Evolutionary conservation across 1,284 basidiomycete genomes (phyloP).

Genomic region (Earliella scabrosa): DNA sequence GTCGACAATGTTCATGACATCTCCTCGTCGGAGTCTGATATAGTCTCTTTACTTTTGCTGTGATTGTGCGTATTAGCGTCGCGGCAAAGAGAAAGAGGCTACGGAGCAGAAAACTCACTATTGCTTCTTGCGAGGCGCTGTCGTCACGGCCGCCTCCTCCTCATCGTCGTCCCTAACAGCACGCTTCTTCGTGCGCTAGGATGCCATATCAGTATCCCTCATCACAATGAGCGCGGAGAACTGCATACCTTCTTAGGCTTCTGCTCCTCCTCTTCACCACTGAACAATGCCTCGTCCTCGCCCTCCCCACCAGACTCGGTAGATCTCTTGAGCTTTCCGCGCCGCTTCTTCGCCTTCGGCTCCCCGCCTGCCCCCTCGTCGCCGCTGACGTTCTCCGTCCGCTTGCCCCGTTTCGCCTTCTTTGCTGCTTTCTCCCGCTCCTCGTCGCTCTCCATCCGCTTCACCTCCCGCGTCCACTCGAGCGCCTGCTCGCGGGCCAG

Average conservation of each 20-base stretch:
- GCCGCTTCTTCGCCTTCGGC: slow-evolving; percentile 34
- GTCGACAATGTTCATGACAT: slow-evolving; percentile 42
- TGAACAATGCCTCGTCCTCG: slow-evolving; percentile 66
- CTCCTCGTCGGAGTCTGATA: slow-evolving; percentile 81
- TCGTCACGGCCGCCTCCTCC: slow-evolving; percentile 53
- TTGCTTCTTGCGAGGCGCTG: slow-evolving; percentile 67
- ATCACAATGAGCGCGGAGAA: background rate
- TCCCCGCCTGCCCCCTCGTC: slow-evolving; percentile 50
- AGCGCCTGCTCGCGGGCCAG: slow-evolving; percentile 79
- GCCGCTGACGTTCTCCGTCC: slow-evolving; percentile 51
- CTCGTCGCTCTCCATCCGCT: slow-evolving; percentile 70
- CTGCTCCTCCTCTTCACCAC: slow-evolving; percentile 68
- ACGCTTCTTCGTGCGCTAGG: slow-evolving; percentile 68
- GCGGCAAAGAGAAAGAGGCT: slow-evolving; percentile 1
- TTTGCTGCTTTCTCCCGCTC: slow-evolving; percentile 71
- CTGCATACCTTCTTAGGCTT: slow-evolving; percentile 61
- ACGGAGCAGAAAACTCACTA: slow-evolving; percentile 66
- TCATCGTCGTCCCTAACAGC: slow-evolving; percentile 79
- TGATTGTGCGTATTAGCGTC: slow-evolving; percentile 2
- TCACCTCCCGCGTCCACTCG: slow-evolving; percentile 72
- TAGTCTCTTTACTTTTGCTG: slow-evolving; percentile 80
- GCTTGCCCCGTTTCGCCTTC: slow-evolving; percentile 55
- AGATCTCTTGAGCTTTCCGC: slow-evolving; percentile 33
- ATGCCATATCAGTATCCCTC: slow-evolving; percentile 7
- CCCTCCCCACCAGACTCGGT: slow-evolving; percentile 34